Evolutionary conservation across 108 stramenopile species (phyloP), one percentile per base, ranked within the genome.

Genomic region (Ochromonas danica): DNA sequence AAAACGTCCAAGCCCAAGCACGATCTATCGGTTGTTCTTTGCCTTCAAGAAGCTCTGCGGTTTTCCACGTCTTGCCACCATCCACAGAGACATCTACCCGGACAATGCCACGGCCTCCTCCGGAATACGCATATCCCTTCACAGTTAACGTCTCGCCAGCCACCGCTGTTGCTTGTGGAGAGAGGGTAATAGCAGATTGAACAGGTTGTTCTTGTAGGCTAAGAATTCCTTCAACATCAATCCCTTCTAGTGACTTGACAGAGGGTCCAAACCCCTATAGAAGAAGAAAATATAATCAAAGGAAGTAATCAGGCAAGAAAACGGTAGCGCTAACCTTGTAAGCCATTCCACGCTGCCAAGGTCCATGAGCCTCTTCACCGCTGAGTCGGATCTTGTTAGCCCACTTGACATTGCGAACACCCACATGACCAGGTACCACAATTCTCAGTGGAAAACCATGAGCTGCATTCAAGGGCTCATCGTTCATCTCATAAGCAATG

Each of bases 401-500:
- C 91, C 91, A 92, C 83, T 93, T 93, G 74, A 89, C 88, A 74
- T 85, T 87, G 14, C 92, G 83, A 25, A 86, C 88, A 0, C 91
- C 93, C 40, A 90, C 89, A 43, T 89, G 85, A 41, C 98, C 98
- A 10, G 98, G 98, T 61, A 95, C 93, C 71, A 99, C 91, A n/a
- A 89, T 85, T 25, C 98, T 88, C 17, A 99, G 81, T 27, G 98
- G 98, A 72, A 80, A 94, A 36, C 98, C 98, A 86, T 99, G 98
- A 75, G 97, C 96, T 1, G 94, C 87, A 45, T 94, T 91, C 25
- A 97, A 72, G 1, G 86, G 87, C 74, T 91, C 88, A 1, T 88
- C 96, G 82, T 99, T 97, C 98, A 99, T 97, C 86, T 94, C 95
- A 79, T 94, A 95, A 38, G 93, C 94, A 42, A 99, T 65, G 61